Evolutionary conservation across 164 flowering plant species (phyloP).

Genomic region (Amborella trichopoda): DNA sequence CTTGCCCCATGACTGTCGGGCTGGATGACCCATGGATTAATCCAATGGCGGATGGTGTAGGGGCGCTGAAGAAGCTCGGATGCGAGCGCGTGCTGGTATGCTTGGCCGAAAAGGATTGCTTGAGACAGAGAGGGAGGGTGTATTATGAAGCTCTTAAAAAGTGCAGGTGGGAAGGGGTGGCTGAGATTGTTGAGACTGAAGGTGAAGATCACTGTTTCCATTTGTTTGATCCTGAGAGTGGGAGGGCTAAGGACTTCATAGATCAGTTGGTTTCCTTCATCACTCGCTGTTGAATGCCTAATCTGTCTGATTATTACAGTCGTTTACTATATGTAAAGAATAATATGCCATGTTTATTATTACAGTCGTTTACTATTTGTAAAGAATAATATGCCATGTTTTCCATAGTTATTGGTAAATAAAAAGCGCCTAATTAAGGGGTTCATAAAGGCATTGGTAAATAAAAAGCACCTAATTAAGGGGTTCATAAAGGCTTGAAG

Average conservation of each 20-base stretch:
- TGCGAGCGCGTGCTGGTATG: conserved; percentile 29
- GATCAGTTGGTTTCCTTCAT: conserved; percentile 25
- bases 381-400: no score
- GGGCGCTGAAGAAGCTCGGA: conserved; percentile 17
- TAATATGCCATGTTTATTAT: no score
- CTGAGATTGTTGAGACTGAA: conserved; percentile 30
- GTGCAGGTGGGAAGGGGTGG: conserved; percentile 38
- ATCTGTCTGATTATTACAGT: no score
- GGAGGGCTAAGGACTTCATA: conserved; percentile 26
- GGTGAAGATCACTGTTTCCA: conserved; percentile 45
- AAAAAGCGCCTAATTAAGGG: no score
- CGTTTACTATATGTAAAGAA: no score
- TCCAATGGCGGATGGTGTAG: conserved; percentile 29
- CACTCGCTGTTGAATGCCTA: not conserved
- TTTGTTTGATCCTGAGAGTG: conserved; percentile 16
- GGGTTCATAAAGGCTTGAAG: no score
- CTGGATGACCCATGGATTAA: conserved; percentile 41
- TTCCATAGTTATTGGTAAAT: no score
- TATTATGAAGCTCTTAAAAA: conserved; percentile 30
- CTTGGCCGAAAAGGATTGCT: conserved; percentile 37
- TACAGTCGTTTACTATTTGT: no score
- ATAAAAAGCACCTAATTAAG: no score
- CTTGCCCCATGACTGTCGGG: conserved; percentile 29
- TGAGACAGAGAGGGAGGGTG: conserved; percentile 37
- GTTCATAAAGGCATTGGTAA: no score